A percentile compares a stretch with the other conserved stretches of the same genome.
Conservation (phyloP, 2,329 filamentous ascomycete species). For the Exophiala calicioides region DNA sequence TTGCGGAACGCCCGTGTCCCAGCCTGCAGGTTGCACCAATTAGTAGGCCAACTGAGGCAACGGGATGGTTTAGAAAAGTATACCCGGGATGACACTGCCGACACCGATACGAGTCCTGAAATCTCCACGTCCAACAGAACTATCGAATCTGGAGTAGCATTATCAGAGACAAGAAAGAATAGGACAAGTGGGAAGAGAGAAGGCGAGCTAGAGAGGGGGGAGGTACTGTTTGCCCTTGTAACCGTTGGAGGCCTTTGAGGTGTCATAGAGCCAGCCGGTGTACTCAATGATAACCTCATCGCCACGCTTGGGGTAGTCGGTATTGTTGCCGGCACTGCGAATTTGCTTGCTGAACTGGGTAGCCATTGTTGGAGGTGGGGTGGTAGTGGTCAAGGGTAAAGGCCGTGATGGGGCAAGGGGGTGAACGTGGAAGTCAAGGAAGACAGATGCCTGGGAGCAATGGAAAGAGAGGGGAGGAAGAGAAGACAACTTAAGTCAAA, state of each 20-base stretch:
- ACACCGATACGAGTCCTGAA: conserved; percentile 78
- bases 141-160: conserved; percentile 75
- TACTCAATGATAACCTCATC: conserved; percentile 86
- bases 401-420: background rate
- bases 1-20: conserved; percentile 78
- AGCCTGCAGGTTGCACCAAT: conserved; percentile 61
- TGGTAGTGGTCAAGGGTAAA: background rate
- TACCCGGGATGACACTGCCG: conserved; percentile 84
- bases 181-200: background rate
- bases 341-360: conserved; percentile 55
- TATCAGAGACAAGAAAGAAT: conserved; percentile 1
- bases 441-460: too few species aligned
- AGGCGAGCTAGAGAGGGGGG: background rate
- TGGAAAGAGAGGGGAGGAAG: background rate
- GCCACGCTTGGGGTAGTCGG: conserved; percentile 62
- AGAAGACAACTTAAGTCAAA: background rate
- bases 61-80: too few species aligned
- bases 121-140: conserved; percentile 73
- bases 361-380: conserved; percentile 46
- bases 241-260: conserved; percentile 41
- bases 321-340: conserved; percentile 61
- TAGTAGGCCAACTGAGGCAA: too few species aligned
- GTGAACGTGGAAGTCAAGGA: too few species aligned
- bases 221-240: conserved; percentile 67
- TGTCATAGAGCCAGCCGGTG: conserved; percentile 80